A percentile compares a stretch with the other conserved stretches of the same genome.
Conservation (phyloP, 2,329 filamentous ascomycete species). For the Pyricularia pennisetigena region DNA sequence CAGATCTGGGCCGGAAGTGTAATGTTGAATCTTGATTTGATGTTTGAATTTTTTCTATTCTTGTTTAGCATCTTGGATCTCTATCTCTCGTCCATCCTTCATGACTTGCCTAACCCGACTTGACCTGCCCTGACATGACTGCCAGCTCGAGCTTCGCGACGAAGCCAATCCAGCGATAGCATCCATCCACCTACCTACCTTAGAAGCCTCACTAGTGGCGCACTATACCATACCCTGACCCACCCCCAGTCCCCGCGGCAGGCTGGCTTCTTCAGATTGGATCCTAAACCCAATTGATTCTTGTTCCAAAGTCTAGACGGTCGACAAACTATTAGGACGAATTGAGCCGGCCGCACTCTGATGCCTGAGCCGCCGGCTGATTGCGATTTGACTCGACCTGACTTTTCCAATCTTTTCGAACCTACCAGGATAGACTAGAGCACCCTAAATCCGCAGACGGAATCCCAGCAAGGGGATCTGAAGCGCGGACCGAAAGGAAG, state of each 20-base stretch:
- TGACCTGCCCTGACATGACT: background rate
- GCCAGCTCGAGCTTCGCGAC: background rate
- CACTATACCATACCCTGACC: background rate
- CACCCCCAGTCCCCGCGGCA: background rate
- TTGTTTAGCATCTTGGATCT: background rate
- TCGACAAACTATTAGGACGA: background rate
- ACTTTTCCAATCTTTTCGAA: background rate
- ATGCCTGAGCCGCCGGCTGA: background rate
- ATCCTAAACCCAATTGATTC: background rate
- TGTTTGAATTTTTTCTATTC: background rate
- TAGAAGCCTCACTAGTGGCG: background rate
- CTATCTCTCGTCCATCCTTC: background rate
- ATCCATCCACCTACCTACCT: background rate
- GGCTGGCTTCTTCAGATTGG: background rate
- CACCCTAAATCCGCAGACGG: background rate
- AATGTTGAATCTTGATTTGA: background rate
- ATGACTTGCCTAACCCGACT: background rate
- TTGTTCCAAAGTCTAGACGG: background rate
- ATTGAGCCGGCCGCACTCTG: background rate
- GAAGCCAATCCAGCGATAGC: background rate
- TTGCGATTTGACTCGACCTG: background rate
- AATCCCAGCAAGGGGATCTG: background rate
- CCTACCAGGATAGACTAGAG: background rate
- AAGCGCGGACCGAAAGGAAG: background rate
- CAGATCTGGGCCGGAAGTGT: background rate